Evolutionary conservation across 768 basidiomycete genomes (phyloP), one percentile per base, ranked within the genome.

Genomic region (Boletus rufocinnamomeus): DNA sequence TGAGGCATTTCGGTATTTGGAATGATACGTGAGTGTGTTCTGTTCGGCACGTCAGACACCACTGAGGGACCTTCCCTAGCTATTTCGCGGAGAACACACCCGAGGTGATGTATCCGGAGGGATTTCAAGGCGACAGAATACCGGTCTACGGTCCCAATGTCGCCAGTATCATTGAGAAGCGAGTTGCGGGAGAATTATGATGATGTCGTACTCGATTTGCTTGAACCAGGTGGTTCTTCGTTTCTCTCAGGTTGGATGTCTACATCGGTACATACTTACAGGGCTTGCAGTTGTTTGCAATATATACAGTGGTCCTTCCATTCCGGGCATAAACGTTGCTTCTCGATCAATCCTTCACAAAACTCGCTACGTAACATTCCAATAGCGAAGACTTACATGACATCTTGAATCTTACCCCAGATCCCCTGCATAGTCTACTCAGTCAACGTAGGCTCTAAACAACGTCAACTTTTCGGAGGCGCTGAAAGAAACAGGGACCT

Each of bases 81-180:
- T 72, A 62, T 53, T 62, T 61, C 50, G 34, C 76, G 58, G 49
- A 77, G 59, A 67, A 76, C 21, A 76, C 85, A 73, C 74, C 82
- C 28, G 23, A 35, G 0, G 84, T 89, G 0, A 66, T 72, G n/a
- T 93, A 93, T 64, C 92, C 92, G 0, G 86, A 92, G 9, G 91
- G 89, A 27, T 95, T 95, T 77, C 93, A 95, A 66, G 85, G 86
- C 43, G 78, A 81, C n/a, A 73, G 77, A 37, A 95, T 95, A 56
- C 91, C 91, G 3, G 86, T 89, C 0, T 56, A 87, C 63, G 90
- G 88, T 0, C 82, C 83, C 17, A 75, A 76, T 0, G 76, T 95
- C 11, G 87, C 84, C 1, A 77, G 81, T 64, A 73, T 93, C 28
- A 86, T 95, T 40, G 89, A 93, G 65, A 86, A 89, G 54, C 82